Conservation (phyloP, 805 yeast genomes). For the Wickerhamiella kazuoi region DNA sequence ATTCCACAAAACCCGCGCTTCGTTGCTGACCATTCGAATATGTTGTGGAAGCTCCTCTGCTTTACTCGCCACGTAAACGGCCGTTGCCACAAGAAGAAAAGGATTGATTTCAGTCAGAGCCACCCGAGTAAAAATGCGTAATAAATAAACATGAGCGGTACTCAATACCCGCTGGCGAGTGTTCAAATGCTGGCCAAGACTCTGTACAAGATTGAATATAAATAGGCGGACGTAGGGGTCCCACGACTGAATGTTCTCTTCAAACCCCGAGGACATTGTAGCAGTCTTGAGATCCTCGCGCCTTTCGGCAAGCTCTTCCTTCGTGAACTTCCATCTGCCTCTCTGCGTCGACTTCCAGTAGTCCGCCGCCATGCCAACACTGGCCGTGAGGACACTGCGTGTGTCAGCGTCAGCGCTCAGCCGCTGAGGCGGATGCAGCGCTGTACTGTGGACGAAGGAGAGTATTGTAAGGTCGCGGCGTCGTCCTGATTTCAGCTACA, state of each 20-base stretch:
- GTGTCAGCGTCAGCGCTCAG: no score
- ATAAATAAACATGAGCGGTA: conserved; percentile 71
- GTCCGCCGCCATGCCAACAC: conserved; percentile 37
- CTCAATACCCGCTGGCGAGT: conserved; percentile 71
- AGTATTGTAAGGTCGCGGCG: no score
- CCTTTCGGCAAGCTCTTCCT: conserved; percentile 34
- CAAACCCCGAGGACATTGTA: conserved; percentile 21
- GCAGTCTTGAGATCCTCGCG: conserved; percentile 19
- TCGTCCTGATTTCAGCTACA: no score
- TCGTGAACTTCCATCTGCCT: conserved; percentile 60
- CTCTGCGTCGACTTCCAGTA: conserved; percentile 80
- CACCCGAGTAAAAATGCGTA: conserved; percentile 45
- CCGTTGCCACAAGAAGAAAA: conserved; percentile 65
- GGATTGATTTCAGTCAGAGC: conserved; percentile 66
- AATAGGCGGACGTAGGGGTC: conserved; percentile 36
- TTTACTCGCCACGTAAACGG: conserved; percentile 79
- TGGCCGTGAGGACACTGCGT: no score
- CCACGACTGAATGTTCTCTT: conserved; percentile 19
- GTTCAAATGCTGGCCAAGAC: conserved; percentile 60
- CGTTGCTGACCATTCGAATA: conserved; percentile 62
- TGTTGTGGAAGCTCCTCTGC: conserved; percentile 94
- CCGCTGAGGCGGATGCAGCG: no score
- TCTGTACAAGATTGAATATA: conserved; percentile 55
- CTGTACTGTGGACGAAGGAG: no score
- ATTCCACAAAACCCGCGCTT: conserved; percentile 86